These are phyloP conservation scores for Neopestalotiopsis rosae DNA, from an alignment of 2,329 filamentous ascomycete species.

Conservation along the genomic window DNA sequence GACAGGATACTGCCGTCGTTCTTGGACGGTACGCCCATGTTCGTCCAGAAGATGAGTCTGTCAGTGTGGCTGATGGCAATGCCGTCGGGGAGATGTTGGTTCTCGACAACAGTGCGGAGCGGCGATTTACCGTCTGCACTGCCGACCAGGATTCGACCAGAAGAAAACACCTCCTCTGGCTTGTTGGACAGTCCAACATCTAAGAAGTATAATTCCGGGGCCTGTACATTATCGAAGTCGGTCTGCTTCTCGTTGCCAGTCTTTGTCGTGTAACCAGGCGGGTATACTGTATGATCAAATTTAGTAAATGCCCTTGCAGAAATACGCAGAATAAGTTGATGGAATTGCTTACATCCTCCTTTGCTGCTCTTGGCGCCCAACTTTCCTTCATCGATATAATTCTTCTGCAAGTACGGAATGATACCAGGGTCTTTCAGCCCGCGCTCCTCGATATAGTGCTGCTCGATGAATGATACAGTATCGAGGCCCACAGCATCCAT, in stretches of 20 bases:
- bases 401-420: conserved; percentile 30
- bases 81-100: conserved; percentile 46
- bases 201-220: conserved; percentile 14
- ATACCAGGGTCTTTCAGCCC: conserved; percentile 20
- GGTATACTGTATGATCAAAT: background rate
- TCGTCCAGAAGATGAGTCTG: conserved; percentile 53
- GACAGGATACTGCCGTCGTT: conserved; percentile 50
- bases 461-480: conserved; percentile 36
- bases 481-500: conserved; percentile 42
- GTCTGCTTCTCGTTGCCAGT: conserved; percentile 7
- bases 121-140: conserved; percentile 14
- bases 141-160: conserved; percentile 10
- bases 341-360: conserved; percentile 21
- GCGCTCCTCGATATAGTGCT: conserved; percentile 25
- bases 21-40: conserved; percentile 48
- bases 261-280: conserved; percentile 13
- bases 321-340: background rate
- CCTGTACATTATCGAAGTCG: conserved; percentile 12
- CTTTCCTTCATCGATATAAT: conserved; percentile 32
- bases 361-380: conserved; percentile 37
- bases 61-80: conserved; percentile 41
- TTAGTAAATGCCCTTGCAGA: background rate
- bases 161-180: conserved; percentile 5
- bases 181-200: conserved; percentile 14
- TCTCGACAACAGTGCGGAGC: conserved; percentile 6